Evolutionary conservation across 1,284 basidiomycete species (phyloP).

Genomic region (Tilletia walkeri): DNA sequence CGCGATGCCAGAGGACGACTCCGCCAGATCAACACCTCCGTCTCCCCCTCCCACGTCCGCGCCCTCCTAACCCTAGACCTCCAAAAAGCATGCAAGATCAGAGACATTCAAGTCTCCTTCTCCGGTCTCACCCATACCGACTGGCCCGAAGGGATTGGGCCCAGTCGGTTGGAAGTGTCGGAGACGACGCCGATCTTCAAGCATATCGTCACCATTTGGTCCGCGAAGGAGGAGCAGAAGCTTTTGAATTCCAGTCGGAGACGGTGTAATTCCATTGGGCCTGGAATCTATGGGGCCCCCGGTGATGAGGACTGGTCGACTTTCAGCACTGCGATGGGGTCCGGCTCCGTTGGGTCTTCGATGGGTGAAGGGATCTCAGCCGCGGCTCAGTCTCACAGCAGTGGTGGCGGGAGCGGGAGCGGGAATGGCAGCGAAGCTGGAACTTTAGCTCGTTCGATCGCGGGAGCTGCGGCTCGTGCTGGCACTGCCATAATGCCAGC

Average conservation of each 20-base stretch:
- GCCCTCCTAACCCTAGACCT: constrained; percentile 81
- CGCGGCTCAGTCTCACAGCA: background rate
- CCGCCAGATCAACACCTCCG: constrained; percentile 54
- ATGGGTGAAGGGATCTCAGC: background rate
- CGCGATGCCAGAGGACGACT: constrained; percentile 36
- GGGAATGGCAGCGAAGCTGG: background rate
- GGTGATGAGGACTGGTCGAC: constrained; percentile 19
- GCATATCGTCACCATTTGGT: constrained; percentile 72
- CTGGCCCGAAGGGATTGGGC: constrained; percentile 86
- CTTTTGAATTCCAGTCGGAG: constrained; percentile 4
- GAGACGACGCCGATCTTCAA: constrained; percentile 79
- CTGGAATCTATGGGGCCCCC: constrained; percentile 60
- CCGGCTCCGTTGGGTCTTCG: background rate
- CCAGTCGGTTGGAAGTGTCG: constrained; percentile 72
- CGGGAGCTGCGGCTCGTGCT: constrained; percentile 42
- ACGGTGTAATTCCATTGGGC: constrained; percentile 74
- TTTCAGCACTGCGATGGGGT: background rate
- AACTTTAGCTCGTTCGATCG: constrained; percentile 38
- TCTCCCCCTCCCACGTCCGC: constrained; percentile 74
- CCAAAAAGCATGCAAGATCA: constrained; percentile 78
- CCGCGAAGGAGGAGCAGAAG: constrained; percentile 56
- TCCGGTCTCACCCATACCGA: constrained; percentile 67
- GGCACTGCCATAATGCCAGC: constrained; percentile 43
- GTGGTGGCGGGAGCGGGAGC: constrained; percentile 17
- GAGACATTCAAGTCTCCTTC: constrained; percentile 77